Conservation (phyloP, 2,329 filamentous ascomycete species). For the Aspergillus oerlinghausenensis region DNA sequence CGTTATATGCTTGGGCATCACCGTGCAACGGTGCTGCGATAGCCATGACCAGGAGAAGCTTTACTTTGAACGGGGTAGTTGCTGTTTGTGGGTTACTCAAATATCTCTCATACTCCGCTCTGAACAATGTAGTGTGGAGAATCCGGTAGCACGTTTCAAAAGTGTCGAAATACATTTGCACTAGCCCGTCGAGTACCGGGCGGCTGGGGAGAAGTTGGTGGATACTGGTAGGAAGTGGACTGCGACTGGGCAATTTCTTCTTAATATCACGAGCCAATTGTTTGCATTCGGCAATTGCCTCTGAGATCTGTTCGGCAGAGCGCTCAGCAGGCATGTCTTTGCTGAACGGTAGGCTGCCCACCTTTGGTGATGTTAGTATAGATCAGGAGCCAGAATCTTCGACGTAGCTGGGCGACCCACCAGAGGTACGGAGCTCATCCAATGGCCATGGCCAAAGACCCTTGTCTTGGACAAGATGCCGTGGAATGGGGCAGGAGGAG, state of each 20-base stretch:
- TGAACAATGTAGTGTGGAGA: slow-evolving; percentile 23
- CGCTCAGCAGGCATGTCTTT: slow-evolving; percentile 1
- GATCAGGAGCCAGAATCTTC: background rate
- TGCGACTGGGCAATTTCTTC: slow-evolving; percentile 13
- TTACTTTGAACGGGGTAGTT: slow-evolving; percentile 8
- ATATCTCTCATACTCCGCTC: slow-evolving; percentile 19
- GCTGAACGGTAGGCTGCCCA: slow-evolving; percentile 2
- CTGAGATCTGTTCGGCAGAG: slow-evolving; percentile 1
- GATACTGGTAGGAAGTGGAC: slow-evolving; percentile 7
- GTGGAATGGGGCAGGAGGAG: slow-evolving; percentile 5
- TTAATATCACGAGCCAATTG: slow-evolving; percentile 19
- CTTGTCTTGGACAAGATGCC: slow-evolving; percentile 21
- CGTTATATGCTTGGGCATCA: slow-evolving; percentile 3
- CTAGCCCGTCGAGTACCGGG: slow-evolving; percentile 11
- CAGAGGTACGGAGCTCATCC: slow-evolving; percentile 18
- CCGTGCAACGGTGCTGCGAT: slow-evolving; percentile 8
- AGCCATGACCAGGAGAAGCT: slow-evolving; percentile 22
- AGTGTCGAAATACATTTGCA: slow-evolving; percentile 18
- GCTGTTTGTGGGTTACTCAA: slow-evolving; percentile 8
- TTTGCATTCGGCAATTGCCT: slow-evolving; percentile 20
- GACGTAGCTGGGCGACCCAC: slow-evolving; percentile 4
- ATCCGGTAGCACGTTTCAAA: slow-evolving; percentile 29
- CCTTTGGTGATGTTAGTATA: slow-evolving; percentile 3
- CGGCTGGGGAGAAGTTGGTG: slow-evolving; percentile 10
- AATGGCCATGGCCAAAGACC: slow-evolving; percentile 22